phyloP scores from a whole-genome alignment of 83 land plant species.

The Larix sibirica region DNA sequence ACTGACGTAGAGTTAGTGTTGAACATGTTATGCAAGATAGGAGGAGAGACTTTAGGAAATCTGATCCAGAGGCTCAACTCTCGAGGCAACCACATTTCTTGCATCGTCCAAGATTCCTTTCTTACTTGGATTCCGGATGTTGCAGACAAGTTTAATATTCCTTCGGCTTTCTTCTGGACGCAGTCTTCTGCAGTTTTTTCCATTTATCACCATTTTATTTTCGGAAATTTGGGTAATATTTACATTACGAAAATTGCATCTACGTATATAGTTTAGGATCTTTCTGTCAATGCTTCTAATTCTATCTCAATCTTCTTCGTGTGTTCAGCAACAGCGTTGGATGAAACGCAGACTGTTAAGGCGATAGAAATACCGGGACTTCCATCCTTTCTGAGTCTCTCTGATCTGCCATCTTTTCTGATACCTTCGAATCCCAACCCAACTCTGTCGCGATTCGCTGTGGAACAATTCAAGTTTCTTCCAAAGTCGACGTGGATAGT shows the following conservation, averaged over 20 bases:
- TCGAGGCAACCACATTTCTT: too few species aligned
- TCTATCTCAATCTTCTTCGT: too few species aligned
- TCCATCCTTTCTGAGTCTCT: not conserved
- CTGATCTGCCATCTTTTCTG: constrained; percentile 4
- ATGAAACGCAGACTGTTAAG: not conserved
- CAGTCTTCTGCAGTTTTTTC: too few species aligned
- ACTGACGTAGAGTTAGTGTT: not conserved
- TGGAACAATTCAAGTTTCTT: not conserved
- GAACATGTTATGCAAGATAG: not conserved
- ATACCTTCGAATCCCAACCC: not conserved
- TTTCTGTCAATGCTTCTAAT: constrained; percentile 23
- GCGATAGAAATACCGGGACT: not conserved
- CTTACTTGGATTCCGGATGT: too few species aligned
- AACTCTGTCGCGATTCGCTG: too few species aligned
- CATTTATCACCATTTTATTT: too few species aligned
- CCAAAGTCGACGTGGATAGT: not conserved
- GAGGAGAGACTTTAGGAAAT: constrained; percentile 1
- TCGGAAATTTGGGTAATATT: too few species aligned
- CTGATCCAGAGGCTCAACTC: constrained; percentile 26
- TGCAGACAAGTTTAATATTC: too few species aligned
- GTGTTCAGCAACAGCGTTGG: not conserved
- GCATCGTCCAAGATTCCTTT: too few species aligned
- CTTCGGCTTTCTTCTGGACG: too few species aligned
- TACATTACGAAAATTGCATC: constrained; percentile 19
- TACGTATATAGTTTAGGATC: constrained; percentile 28